Base-by-base conservation (phyloP, 1,284 basidiomycete genomes). In the Cystobasidium slooffiae region DNA sequence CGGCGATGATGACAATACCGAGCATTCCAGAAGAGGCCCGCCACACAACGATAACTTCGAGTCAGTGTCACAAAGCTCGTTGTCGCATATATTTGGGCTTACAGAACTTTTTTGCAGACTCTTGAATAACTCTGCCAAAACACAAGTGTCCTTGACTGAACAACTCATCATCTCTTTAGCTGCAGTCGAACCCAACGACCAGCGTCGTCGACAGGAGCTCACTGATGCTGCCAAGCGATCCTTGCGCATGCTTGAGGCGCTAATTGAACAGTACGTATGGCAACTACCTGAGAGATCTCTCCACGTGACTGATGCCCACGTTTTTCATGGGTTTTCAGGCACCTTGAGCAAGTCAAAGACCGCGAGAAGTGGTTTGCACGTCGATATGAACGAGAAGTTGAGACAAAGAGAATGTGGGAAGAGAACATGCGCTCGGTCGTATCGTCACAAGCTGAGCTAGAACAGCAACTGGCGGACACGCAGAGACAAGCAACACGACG, bases 391-490 rank as follows among this genome's bases (percentile, higher is more conserved):
- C 86, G 88, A 62, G 88, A 89, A 80, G 86, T 92, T 37, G 88
- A 91, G 80, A 87, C 82, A 55, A 83, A 83, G 75, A 80, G 85
- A 43, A 85, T 95, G 22, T 97, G 95, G 96, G 94, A 97, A 83
- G 91, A 95, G 82, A 95, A 92, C 82, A 84, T 98, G 80, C 88
- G 90, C 66, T 87, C 88, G 0, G 91, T 97, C 3, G 94, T 94
- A 0, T 86, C 88, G 72, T 93, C 97, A 81, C 93, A 95, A 52
- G 93, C 93, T 77, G 87, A 86, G 39, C 86, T 97, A 59, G 96
- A 98, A 84, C 83, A 84, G 75, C 92, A 94, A 83, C 86, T 94
- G 68, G 80, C 80, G 53, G 82, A 83, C 72, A 72, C 77, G 14
- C 77, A 80, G 14, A 75, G 79, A 22, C 81, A 85, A 78, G 82